Conservation (phyloP, 2,329 filamentous ascomycete species). For the Mycosphaerelloides madeirae region DNA sequence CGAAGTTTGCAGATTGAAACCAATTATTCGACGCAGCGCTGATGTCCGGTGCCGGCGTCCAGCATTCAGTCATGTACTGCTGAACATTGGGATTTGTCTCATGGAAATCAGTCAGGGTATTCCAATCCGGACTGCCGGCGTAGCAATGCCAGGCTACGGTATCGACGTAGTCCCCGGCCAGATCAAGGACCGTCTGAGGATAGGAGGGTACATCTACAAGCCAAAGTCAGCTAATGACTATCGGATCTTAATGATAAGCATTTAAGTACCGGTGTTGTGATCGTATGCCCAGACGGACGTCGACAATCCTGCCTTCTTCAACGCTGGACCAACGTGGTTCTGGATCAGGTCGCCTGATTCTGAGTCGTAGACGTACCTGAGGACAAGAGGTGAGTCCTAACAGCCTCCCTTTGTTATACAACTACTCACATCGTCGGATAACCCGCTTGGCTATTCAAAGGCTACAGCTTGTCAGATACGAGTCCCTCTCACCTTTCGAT, state of each 20-base stretch:
- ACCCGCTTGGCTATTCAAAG: conserved; percentile 5
- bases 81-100: conserved; percentile 1
- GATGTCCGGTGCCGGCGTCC: conserved; percentile 3
- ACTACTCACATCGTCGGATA: conserved; percentile 20
- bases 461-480: too few species aligned
- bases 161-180: conserved; percentile 14
- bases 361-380: conserved; percentile 19
- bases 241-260: too few species aligned
- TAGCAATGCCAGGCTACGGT: conserved; percentile 14
- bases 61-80: conserved; percentile 13
- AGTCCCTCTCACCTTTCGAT: too few species aligned
- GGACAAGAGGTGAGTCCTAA: too few species aligned
- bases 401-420: too few species aligned
- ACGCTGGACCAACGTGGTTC: conserved; percentile 15
- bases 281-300: conserved; percentile 21
- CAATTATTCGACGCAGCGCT: not conserved
- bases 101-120: conserved; percentile 6
- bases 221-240: too few species aligned
- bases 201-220: conserved; percentile 14
- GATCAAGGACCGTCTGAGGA: conserved; percentile 16
- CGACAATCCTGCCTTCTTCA: conserved; percentile 9
- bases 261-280: conserved; percentile 19
- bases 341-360: conserved; percentile 14
- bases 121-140: conserved; percentile 5
- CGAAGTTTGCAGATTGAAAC: conserved; percentile 5